Evolutionary conservation across 176 grass and related monocot genomes (phyloP).

Genomic region (Musa acuminata): DNA sequence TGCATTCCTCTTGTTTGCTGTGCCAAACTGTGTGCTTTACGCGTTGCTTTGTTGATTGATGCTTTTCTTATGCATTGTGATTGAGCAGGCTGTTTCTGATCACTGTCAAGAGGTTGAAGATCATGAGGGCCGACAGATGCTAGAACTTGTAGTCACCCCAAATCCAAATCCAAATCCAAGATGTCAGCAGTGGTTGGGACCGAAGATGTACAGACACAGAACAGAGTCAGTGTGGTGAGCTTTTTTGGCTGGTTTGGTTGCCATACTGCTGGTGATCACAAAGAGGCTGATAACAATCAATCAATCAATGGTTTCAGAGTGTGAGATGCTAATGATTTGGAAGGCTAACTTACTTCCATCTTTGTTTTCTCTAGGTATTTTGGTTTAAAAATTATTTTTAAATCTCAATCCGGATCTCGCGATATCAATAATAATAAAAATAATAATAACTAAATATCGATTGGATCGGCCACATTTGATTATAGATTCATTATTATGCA

Average conservation of each 20-base stretch:
- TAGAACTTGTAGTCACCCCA: neutral
- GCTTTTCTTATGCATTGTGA: neutral
- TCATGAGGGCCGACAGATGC: slow-evolving; percentile 37
- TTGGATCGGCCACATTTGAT: too few species aligned
- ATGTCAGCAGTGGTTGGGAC: neutral
- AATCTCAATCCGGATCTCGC: too few species aligned
- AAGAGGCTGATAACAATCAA: neutral
- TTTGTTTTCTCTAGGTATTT: too few species aligned
- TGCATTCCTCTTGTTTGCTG: slow-evolving; percentile 5
- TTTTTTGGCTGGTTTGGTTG: neutral
- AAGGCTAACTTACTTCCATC: too few species aligned
- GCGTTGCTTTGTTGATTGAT: neutral
- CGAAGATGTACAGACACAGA: neutral
- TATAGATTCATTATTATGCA: too few species aligned
- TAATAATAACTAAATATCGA: too few species aligned
- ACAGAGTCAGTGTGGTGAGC: neutral
- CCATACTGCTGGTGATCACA: neutral
- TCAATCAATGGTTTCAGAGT: neutral
- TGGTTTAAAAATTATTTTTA: too few species aligned
- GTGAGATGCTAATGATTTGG: too few species aligned
- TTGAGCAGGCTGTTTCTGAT: slow-evolving; percentile 44
- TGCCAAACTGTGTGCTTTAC: neutral
- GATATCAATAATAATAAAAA: too few species aligned
- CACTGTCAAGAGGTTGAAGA: slow-evolving; percentile 57
- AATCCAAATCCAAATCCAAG: neutral